phyloP scores from a whole-genome alignment of 345 rosid species.

The Eucalyptus urophylla region DNA sequence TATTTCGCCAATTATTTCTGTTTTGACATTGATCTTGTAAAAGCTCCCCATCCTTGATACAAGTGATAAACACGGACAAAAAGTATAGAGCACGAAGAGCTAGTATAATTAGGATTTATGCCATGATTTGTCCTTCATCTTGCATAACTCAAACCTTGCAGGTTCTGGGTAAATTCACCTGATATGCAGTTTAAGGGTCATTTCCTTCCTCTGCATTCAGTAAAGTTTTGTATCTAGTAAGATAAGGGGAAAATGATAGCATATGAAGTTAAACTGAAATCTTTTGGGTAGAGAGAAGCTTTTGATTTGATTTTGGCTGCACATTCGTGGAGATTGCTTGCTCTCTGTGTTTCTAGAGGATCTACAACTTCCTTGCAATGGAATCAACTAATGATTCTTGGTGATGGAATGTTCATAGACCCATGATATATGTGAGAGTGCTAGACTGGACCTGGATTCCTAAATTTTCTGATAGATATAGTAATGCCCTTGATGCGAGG shows the following conservation, averaged over 20 bases:
- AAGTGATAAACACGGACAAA: neutral
- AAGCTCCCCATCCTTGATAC: neutral
- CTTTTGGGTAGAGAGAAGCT: neutral
- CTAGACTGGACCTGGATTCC: neutral
- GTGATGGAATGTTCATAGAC: neutral
- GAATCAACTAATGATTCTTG: neutral
- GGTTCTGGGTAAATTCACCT: neutral
- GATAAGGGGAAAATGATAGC: neutral
- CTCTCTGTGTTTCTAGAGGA: neutral
- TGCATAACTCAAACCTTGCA: neutral
- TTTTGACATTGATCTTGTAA: neutral
- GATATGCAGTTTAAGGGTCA: neutral
- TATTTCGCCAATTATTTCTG: neutral
- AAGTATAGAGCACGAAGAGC: neutral
- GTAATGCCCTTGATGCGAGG: neutral
- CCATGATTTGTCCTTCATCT: neutral
- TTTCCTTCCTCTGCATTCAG: neutral
- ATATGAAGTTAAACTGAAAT: neutral
- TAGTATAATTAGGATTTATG: neutral
- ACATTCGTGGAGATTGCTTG: neutral
- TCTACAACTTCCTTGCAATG: neutral
- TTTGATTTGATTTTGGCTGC: neutral
- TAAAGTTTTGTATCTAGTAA: neutral
- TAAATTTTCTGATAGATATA: neutral
- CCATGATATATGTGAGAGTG: neutral